Percentiles rank a stretch among this genome's conserved stretches.
Evolutionary conservation across 352 stramenopile species (phyloP).

Genomic region (Phytophthora pluvialis): DNA sequence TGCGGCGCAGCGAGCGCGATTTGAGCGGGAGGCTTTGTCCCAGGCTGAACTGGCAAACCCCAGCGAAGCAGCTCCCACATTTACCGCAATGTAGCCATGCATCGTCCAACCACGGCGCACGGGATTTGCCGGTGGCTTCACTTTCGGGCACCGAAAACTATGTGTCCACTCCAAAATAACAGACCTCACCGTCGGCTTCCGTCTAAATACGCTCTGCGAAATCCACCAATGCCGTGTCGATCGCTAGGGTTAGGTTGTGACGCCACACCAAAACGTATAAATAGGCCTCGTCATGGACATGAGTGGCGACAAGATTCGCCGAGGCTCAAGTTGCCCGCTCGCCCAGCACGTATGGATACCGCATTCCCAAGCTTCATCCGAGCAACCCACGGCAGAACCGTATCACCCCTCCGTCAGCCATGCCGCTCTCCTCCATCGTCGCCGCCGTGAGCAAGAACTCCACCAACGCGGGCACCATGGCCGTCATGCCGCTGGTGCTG

Average conservation of each 20-base stretch:
- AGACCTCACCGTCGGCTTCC: slow-evolving; percentile 8
- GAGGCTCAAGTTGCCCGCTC: slow-evolving; percentile 23
- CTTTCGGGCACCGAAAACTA: slow-evolving; percentile 20
- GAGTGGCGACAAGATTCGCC: slow-evolving; percentile 21
- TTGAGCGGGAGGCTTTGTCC: slow-evolving; percentile 9
- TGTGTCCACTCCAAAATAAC: slow-evolving; percentile 9
- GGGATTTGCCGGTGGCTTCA: slow-evolving; percentile 16
- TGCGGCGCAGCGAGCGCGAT: slow-evolving; percentile 5
- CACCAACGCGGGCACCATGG: slow-evolving; percentile 46
- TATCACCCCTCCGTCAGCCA: not conserved
- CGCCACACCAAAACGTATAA: slow-evolving; percentile 14
- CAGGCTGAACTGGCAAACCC: not conserved
- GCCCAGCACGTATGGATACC: slow-evolving; percentile 3
- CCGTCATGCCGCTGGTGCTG: slow-evolving; percentile 67
- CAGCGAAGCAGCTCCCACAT: slow-evolving; percentile 1
- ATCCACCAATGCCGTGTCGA: slow-evolving; percentile 12
- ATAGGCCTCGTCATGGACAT: slow-evolving; percentile 21
- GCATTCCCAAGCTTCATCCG: slow-evolving; percentile 23
- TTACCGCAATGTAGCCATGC: slow-evolving; percentile 21
- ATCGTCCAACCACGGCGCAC: slow-evolving; percentile 4
- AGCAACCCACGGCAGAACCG: not conserved
- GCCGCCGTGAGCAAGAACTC: slow-evolving; percentile 48
- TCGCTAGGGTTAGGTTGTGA: not conserved
- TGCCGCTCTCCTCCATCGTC: slow-evolving; percentile 50
- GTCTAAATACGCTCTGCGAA: slow-evolving; percentile 12